phyloP scores from a whole-genome alignment of 164 flowering plant species.

The Umbilicus rupestris region DNA sequence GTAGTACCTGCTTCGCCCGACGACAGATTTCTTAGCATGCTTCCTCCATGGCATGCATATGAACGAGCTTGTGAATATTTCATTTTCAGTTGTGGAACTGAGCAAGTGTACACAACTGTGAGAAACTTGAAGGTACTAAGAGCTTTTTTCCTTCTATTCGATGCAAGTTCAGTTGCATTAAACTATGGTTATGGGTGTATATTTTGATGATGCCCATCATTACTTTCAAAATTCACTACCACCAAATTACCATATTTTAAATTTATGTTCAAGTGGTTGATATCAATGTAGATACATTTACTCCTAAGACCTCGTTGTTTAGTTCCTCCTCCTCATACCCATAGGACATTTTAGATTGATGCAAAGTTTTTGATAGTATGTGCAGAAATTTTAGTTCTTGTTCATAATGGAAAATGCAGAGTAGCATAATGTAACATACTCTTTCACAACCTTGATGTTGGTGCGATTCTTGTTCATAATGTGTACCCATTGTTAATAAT shows the following conservation, averaged over 20 bases:
- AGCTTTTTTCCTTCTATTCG: neutral
- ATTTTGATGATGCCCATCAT: neutral
- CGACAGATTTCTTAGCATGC: constrained; percentile 84
- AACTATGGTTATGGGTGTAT: neutral
- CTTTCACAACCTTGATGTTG: neutral
- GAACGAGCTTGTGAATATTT: constrained; percentile 89
- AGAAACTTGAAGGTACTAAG: constrained; percentile 62
- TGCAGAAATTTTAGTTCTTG: neutral
- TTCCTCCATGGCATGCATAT: constrained; percentile 98
- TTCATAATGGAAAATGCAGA: neutral
- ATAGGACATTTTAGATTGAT: too few relatives aligned
- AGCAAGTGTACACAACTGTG: constrained; percentile 81
- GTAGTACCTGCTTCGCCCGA: constrained; percentile 69
- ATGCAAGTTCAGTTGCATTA: neutral
- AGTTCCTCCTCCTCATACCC: too few relatives aligned
- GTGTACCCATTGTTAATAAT: neutral
- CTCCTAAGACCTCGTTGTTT: too few relatives aligned
- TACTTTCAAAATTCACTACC: neutral
- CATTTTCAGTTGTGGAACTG: constrained; percentile 55
- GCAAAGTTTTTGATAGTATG: too few relatives aligned
- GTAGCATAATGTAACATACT: neutral
- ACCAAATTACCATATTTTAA: neutral
- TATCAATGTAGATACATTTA: neutral
- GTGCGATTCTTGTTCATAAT: neutral
- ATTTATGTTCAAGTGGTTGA: neutral